Conservation (phyloP, 129 eudicot genomes). For the Deinandra increscens region DNA sequence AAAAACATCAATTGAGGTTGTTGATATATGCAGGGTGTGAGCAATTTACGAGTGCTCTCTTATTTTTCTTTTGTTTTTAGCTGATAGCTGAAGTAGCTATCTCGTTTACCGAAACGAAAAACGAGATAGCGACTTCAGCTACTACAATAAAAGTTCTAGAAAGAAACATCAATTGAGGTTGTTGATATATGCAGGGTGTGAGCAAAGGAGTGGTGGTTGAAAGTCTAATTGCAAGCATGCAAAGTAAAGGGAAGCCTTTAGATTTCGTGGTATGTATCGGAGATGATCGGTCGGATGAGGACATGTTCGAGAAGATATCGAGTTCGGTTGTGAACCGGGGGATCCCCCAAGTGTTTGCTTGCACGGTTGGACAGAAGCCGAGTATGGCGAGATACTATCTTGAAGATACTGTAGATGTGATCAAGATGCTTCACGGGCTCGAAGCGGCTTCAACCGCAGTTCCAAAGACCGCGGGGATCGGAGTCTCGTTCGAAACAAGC, state of each 20-base stretch:
- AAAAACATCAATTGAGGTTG: too few relatives aligned
- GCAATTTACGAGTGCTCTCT: too few relatives aligned
- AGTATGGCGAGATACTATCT: constrained; percentile 96
- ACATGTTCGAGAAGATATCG: constrained; percentile 82
- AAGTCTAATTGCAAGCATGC: constrained; percentile 59
- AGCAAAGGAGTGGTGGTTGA: constrained; percentile 89
- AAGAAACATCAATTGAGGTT: not conserved
- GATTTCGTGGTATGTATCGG: constrained; percentile 93
- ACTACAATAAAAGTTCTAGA: too few relatives aligned
- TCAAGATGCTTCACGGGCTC: constrained; percentile 75
- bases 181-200: constrained; percentile 60
- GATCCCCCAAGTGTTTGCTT: constrained; percentile 70
- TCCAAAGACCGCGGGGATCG: constrained; percentile 31
- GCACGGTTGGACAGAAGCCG: constrained; percentile 96
- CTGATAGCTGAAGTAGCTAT: too few relatives aligned
- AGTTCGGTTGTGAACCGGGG: constrained; percentile 40
- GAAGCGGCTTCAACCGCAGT: constrained; percentile 41
- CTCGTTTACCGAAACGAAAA: too few relatives aligned
- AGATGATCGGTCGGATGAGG: constrained; percentile 93
- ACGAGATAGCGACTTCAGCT: too few relatives aligned
- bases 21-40: too few relatives aligned
- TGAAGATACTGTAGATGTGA: constrained; percentile 74
- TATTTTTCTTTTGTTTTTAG: too few relatives aligned
- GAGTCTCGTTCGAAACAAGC: constrained; percentile 37
- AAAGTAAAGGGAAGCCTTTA: constrained; percentile 47